These are phyloP conservation scores for Neotropicomus parvogracilis DNA, from an alignment of 1,284 basidiomycete species.

Conservation along the genomic window DNA sequence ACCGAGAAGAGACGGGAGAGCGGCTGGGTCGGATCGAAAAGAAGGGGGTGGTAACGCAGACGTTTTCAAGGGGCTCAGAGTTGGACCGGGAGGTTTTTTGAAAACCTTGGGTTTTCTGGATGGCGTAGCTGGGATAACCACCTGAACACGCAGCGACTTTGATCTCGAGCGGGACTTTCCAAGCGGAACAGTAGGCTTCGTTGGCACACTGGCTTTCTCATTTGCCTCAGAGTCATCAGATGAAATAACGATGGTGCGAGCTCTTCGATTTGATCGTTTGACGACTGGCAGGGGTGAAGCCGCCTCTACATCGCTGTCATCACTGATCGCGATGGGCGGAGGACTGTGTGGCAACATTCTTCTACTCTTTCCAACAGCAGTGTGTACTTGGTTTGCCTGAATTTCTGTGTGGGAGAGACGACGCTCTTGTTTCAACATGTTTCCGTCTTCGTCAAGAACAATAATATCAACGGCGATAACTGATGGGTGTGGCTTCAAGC, in stretches of 20 bases:
- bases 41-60: constrained; percentile 1
- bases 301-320: constrained; percentile 28
- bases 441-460: constrained; percentile 56
- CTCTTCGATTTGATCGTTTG: constrained; percentile 22
- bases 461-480: constrained; percentile 64
- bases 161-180: constrained; percentile 17
- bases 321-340: constrained; percentile 25
- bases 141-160: constrained; percentile 31
- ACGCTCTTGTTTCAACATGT: constrained; percentile 52
- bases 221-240: constrained; percentile 45
- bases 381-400: constrained; percentile 26
- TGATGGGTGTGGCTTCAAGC: constrained; percentile 41
- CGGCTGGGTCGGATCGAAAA: constrained; percentile 3
- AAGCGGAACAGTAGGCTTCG: constrained; percentile 10
- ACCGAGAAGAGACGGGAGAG: constrained; percentile 7
- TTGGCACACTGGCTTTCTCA: constrained; percentile 1
- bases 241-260: constrained; percentile 34
- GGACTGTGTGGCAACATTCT: constrained; percentile 4
- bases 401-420: constrained; percentile 42
- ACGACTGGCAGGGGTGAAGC: constrained; percentile 10
- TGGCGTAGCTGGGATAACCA: constrained; percentile 36
- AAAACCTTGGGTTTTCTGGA: constrained; percentile 10
- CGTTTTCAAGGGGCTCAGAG: constrained; percentile 7
- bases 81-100: constrained; percentile 5
- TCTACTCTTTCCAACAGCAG: constrained; percentile 9